A percentile compares a stretch with the other conserved stretches of the same genome.
These are phyloP conservation scores for Collybia mongolica DNA, from an alignment of 768 basidiomycete species.

Conservation along the genomic window DNA sequence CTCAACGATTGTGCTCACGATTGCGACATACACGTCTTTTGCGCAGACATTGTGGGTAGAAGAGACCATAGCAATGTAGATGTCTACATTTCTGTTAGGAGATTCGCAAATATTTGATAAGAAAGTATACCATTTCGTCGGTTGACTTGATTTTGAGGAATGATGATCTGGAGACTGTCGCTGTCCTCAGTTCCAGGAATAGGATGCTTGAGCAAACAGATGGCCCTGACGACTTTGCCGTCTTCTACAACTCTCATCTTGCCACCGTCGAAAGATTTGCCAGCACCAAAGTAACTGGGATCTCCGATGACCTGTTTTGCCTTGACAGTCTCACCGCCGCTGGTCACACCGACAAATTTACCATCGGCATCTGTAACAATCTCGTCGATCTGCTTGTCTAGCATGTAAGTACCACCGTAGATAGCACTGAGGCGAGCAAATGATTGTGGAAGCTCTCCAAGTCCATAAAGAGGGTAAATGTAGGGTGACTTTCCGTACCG, in stretches of 20 bases:
- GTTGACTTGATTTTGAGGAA: slow-evolving; percentile 96
- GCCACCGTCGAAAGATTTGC: slow-evolving; percentile 59
- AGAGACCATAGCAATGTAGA: slow-evolving; percentile 98
- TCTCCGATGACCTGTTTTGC: slow-evolving; percentile 98
- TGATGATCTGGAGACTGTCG: slow-evolving; percentile 96
- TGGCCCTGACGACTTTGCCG: slow-evolving; percentile 92
- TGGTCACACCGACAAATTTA: slow-evolving; percentile 90
- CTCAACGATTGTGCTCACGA: slow-evolving; percentile 98
- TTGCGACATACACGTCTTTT: slow-evolving; percentile 92
- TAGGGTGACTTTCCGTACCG: slow-evolving; percentile 99
- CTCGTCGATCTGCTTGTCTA: slow-evolving; percentile 91
- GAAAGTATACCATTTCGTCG: slow-evolving; percentile 78
- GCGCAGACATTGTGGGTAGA: slow-evolving; percentile 97
- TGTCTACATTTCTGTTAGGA: slow-evolving; percentile 55
- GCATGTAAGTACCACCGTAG: slow-evolving; percentile 99
- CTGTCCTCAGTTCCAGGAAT: slow-evolving; percentile 96
- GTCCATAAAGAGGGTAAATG: slow-evolving; percentile 98
- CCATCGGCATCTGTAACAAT: slow-evolving; percentile 86
- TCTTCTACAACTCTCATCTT: slow-evolving; percentile 90
- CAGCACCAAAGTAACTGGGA: slow-evolving; percentile 93
- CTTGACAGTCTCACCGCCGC: slow-evolving; percentile 88
- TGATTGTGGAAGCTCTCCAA: slow-evolving; percentile 97
- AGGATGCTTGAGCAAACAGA: slow-evolving; percentile 97
- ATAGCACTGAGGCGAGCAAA: slow-evolving; percentile 98
- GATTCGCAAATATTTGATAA: neutral